Evolutionary conservation across 805 yeast species (phyloP).

Genomic region (Schwanniomyces vanrijiae): DNA sequence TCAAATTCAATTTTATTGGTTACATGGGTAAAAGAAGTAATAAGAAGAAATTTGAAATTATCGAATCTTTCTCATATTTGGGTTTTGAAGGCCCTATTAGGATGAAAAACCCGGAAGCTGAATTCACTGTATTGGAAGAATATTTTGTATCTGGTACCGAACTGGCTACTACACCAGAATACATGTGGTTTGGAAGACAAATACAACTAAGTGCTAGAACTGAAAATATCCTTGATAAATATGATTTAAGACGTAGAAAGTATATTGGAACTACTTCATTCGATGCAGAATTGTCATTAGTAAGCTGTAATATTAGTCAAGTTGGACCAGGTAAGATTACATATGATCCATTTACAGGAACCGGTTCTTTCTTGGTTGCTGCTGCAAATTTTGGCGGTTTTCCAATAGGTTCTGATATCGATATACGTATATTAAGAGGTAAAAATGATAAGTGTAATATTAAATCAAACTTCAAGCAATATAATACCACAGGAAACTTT

Average conservation of each 20-base stretch:
- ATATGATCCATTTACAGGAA: constrained; percentile 96
- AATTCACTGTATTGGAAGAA: constrained; percentile 73
- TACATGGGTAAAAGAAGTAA: constrained; percentile 65
- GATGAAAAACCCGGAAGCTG: constrained; percentile 73
- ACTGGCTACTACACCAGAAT: constrained; percentile 49
- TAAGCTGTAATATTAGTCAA: constrained; percentile 85
- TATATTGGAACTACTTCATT: constrained; percentile 96
- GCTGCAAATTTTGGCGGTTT: constrained; percentile 83
- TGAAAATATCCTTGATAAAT: constrained; percentile 66
- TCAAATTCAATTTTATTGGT: constrained; percentile 81
- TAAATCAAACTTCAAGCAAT: constrained; percentile 70
- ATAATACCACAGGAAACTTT: constrained; percentile 55
- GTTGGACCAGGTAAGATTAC: constrained; percentile 62
- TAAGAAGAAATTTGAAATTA: constrained; percentile 54
- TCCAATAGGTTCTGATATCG: constrained; percentile 88
- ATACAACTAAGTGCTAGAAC: constrained; percentile 63
- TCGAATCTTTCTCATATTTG: constrained; percentile 71
- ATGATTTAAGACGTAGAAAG: constrained; percentile 77
- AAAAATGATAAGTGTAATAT: constrained; percentile 54
- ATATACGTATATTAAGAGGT: constrained; percentile 75
- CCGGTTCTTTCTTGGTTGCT: constrained; percentile 90
- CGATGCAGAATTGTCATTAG: constrained; percentile 88
- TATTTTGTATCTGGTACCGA: constrained; percentile 52
- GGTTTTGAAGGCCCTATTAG: constrained; percentile 74
- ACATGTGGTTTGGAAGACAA: constrained; percentile 74